Base-by-base conservation (phyloP, 768 basidiomycete species). In the Tulasnella sp. region DNA sequence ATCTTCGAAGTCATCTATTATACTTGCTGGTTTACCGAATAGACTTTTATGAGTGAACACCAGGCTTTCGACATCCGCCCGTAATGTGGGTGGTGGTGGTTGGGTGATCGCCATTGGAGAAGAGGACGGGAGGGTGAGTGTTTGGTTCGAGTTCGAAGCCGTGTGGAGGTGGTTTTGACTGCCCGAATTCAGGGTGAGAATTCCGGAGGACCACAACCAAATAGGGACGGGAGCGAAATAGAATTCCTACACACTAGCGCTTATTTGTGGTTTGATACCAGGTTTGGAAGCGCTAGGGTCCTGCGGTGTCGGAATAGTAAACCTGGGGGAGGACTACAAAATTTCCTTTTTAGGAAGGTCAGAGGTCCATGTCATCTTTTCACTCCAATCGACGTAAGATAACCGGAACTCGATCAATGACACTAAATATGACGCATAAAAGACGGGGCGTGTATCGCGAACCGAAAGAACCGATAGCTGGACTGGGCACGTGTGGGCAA, bases 21-120 rank as follows among this genome's bases (percentile, higher is more conserved):
- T 39, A 27, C n/a, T 62, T 27, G 39, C 38, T 18, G 62, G 78
- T 31, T 72, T 71, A 19, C 68, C 68, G 46, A 74, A 79, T 3
- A 38, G 56, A 44, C 78, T 74, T 24, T 74, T 79, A 36, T 79
- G 78, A 21, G 78, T 79, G 78, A 74, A 79, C 34, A 79, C 78
- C 34, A 79, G 71, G 10, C 27, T 42, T 31, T 39, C 56, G 76
- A 77, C 21, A 10, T 39, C 38, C 5, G 16, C 16, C 31, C 18
- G 6, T 3, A 74, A 19, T 8, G 72, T 38, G 39, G 27, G 44
- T 12, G 72, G 34, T 40, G 38, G 72, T 39, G 72, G 72, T 39
- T 34, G 62, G 14, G 9, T 52, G 18, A 52, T 52, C 48, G 48
- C 18, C 48, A 52, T 52, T 3, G 24, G 48, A 52, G 9, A 24